phyloP scores from a whole-genome alignment of 441 rosid species.

The Corymbia calophylla region DNA sequence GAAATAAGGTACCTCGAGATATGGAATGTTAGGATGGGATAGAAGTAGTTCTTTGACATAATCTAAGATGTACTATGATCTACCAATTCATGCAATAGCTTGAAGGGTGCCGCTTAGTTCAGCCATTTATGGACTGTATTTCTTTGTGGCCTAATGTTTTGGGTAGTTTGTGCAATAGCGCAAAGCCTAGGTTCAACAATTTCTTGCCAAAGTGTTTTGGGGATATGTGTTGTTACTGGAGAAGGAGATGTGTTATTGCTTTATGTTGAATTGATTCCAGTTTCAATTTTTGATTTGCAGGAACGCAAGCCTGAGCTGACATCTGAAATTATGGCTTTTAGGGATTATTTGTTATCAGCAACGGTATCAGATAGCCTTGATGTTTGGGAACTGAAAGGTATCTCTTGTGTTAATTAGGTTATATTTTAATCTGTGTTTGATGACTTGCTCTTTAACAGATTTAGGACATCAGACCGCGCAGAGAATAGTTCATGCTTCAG shows the following conservation, averaged over 20 bases:
- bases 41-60: neutral
- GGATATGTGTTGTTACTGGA: neutral
- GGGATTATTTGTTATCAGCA: constrained; percentile 89
- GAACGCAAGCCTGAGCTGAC: constrained; percentile 91
- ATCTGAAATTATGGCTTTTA: constrained; percentile 90
- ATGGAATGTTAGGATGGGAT: neutral
- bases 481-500: constrained; percentile 94
- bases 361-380: constrained; percentile 93
- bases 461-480: constrained; percentile 99
- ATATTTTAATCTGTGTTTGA: neutral
- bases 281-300: constrained; percentile 28
- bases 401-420: neutral
- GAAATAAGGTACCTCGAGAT: neutral
- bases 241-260: constrained; percentile 7
- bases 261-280: neutral
- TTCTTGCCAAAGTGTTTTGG: neutral
- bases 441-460: constrained; percentile 48
- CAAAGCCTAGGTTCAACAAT: neutral
- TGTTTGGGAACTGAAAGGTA: constrained; percentile 99
- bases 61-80: neutral
- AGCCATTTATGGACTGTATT: neutral
- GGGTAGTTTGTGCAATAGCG: neutral
- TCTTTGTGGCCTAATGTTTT: neutral
- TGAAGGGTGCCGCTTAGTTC: neutral
- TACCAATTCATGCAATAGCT: neutral